These are phyloP conservation scores for Aspergillus flavus DNA, from an alignment of 2,329 filamentous ascomycete species.

Conservation along the genomic window DNA sequence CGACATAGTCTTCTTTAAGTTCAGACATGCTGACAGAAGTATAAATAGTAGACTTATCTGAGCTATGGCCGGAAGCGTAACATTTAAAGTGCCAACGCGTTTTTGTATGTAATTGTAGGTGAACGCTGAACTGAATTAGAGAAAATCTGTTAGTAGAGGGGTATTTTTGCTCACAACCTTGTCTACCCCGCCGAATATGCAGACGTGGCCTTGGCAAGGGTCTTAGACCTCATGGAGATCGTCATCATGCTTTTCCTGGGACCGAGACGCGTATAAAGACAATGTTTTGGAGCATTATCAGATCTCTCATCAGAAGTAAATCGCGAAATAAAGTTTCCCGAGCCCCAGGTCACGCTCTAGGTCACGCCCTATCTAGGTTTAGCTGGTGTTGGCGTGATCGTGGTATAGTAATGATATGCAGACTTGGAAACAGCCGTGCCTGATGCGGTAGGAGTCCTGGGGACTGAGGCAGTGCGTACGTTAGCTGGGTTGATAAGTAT, in stretches of 20 bases:
- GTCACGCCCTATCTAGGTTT: neutral
- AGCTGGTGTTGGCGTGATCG: no score
- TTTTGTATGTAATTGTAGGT: neutral
- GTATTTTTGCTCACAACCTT: no score
- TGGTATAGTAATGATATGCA: neutral
- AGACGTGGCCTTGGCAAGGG: neutral
- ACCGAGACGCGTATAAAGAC: neutral
- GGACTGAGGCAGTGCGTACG: no score
- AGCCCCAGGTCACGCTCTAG: neutral
- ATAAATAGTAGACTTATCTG: neutral
- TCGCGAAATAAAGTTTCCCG: neutral
- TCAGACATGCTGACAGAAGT: neutral
- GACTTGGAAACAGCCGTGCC: neutral
- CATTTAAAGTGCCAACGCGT: neutral
- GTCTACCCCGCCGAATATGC: neutral
- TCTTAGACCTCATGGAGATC: neutral
- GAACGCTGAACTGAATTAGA: neutral
- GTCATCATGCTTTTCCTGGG: neutral
- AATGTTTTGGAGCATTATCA: neutral
- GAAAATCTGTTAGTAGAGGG: neutral
- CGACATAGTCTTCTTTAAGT: constrained; percentile 7
- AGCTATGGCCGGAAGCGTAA: neutral
- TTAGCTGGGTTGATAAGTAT: no score
- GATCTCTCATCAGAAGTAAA: neutral
- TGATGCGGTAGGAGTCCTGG: no score